A percentile compares a stretch with the other conserved stretches of the same genome.
These are phyloP conservation scores for Chlamydomonas eustigma DNA, from an alignment of 139 green algal genomes.

Conservation along the genomic window DNA sequence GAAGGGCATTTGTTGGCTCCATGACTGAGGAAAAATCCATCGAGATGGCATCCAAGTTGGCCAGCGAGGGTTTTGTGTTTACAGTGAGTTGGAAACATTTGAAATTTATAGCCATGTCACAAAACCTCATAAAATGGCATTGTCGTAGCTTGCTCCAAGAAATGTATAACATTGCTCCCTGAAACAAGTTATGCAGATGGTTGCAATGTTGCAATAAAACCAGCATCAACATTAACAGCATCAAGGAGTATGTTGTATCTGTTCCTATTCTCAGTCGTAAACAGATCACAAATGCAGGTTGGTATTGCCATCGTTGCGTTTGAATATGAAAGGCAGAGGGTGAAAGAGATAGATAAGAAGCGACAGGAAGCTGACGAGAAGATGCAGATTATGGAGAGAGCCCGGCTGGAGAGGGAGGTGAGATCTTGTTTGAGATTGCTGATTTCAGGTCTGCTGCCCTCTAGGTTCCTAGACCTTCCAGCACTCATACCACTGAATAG, in stretches of 20 bases:
- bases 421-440: too few relatives aligned
- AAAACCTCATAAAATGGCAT: too few relatives aligned
- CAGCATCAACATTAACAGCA: not conserved
- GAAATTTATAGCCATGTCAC: not conserved
- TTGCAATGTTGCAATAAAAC: not conserved
- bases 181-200: not conserved
- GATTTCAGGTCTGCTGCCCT: too few relatives aligned
- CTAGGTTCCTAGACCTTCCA: too few relatives aligned
- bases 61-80: constrained; percentile 76
- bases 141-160: too few relatives aligned
- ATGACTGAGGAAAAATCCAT: constrained; percentile 82
- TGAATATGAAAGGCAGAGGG: constrained; percentile 36
- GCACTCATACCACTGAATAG: too few relatives aligned
- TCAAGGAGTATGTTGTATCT: not conserved
- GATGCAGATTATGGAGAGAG: constrained; percentile 26
- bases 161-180: not conserved
- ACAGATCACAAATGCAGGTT: constrained; percentile 1
- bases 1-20: constrained; percentile 63
- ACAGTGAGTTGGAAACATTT: constrained; percentile 28
- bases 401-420: constrained; percentile 43
- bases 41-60: constrained; percentile 73
- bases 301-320: constrained; percentile 39
- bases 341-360: constrained; percentile 28
- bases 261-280: not conserved
- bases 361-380: constrained; percentile 37